A percentile compares a stretch with the other conserved stretches of the same genome.
These are phyloP conservation scores for Exophiala sp. DNA, from an alignment of 2,329 filamentous ascomycete species.

Conservation along the genomic window DNA sequence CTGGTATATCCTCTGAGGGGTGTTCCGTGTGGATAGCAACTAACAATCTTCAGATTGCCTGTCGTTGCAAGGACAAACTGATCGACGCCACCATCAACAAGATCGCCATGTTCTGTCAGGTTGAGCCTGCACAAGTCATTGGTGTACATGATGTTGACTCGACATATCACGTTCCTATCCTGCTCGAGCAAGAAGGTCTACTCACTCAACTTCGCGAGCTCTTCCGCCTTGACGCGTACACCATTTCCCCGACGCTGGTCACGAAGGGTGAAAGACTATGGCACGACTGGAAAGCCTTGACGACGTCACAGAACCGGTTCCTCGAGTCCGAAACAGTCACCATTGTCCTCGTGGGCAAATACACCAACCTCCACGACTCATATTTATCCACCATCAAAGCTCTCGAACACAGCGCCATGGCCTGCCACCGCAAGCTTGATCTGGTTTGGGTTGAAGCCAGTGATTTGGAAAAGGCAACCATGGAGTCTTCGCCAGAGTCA, in stretches of 20 bases:
- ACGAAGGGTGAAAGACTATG: conserved; percentile 65
- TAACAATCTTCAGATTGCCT: conserved; percentile 63
- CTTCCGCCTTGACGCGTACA: conserved; percentile 57
- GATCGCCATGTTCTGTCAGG: conserved; percentile 83
- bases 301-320: conserved; percentile 60
- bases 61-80: conserved; percentile 75
- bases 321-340: conserved; percentile 57
- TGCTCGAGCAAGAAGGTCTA: conserved; percentile 76
- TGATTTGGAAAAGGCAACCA: conserved; percentile 65
- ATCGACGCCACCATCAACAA: conserved; percentile 71
- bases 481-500: conserved; percentile 58
- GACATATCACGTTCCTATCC: conserved; percentile 91
- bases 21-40: conserved; percentile 22
- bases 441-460: conserved; percentile 80
- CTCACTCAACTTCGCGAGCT: conserved; percentile 59
- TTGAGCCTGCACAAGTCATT: conserved; percentile 77
- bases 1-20: conserved; percentile 46
- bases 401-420: conserved; percentile 87
- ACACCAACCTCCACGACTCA: conserved; percentile 74
- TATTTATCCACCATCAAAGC: conserved; percentile 82
- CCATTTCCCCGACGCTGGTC: conserved; percentile 49
- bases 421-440: conserved; percentile 69
- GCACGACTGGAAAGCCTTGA: conserved; percentile 69
- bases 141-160: conserved; percentile 81
- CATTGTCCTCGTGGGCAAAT: conserved; percentile 90